These are phyloP conservation scores for Paraconiothyrium brasiliense DNA, from an alignment of 2,329 filamentous ascomycete species.

Conservation along the genomic window DNA sequence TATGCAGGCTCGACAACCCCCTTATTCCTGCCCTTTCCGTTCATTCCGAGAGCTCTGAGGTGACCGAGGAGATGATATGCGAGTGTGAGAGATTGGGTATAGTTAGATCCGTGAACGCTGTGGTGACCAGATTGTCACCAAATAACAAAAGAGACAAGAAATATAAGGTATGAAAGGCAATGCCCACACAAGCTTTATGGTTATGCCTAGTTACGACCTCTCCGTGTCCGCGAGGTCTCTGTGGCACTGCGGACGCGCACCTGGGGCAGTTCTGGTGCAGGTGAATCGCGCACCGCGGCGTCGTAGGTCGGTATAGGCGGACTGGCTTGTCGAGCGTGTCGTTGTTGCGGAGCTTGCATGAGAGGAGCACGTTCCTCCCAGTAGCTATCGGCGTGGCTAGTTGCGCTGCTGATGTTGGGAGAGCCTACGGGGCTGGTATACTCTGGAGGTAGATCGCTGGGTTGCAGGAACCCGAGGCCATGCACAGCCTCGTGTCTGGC, in stretches of 20 bases:
- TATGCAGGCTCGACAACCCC: not conserved
- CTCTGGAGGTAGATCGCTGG: conserved; percentile 58
- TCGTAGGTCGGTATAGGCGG: conserved; percentile 86
- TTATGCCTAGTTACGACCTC: conserved; percentile 19
- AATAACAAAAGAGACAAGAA: conserved; percentile 18
- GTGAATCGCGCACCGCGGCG: conserved; percentile 78
- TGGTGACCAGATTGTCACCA: conserved; percentile 4
- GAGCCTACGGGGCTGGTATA: conserved; percentile 57
- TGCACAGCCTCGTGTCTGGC: conserved; percentile 33
- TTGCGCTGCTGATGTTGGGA: conserved; percentile 65
- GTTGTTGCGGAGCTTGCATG: conserved; percentile 34
- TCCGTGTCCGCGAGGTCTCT: conserved; percentile 26
- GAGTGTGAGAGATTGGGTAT: conserved; percentile 27
- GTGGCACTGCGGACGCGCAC: conserved; percentile 34
- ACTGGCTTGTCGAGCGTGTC: conserved; percentile 25
- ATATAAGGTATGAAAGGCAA: conserved; percentile 1
- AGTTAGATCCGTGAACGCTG: conserved; percentile 20
- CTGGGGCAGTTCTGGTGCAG: conserved; percentile 25
- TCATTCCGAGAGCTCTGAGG: not conserved
- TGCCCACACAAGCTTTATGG: not conserved
- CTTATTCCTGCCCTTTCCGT: conserved; percentile 7
- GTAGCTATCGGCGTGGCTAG: conserved; percentile 44
- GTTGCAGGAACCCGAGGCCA: conserved; percentile 46
- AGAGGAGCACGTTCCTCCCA: conserved; percentile 63
- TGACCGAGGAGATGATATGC: conserved; percentile 25